Evolutionary conservation across 495 filamentous ascomycete genomes (phyloP).

Genomic region (Apodospora peruviana): DNA sequence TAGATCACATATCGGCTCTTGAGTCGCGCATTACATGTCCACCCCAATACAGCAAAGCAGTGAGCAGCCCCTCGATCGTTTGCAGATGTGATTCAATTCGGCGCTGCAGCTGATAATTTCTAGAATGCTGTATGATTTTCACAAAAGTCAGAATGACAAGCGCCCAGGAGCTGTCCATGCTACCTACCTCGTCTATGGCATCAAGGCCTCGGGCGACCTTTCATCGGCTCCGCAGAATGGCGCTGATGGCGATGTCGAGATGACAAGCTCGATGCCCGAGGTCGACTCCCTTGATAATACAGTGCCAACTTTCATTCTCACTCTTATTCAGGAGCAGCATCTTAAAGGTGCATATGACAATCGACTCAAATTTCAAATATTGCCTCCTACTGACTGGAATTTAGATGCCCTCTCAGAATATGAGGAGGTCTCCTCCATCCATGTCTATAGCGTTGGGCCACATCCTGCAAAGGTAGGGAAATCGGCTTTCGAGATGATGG

Average conservation of each 20-base stretch:
- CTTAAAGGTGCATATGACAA: constrained; percentile 54
- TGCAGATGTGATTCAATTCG: too few relatives aligned
- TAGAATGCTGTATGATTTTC: constrained; percentile 90
- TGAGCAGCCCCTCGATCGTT: too few relatives aligned
- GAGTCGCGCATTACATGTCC: constrained; percentile 71
- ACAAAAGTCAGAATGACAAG: constrained; percentile 70
- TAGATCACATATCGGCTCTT: constrained; percentile 83
- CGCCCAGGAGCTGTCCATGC: constrained; percentile 72
- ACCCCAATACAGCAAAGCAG: constrained; percentile 57
- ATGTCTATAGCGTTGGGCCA: constrained; percentile 81
- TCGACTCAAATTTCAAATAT: neutral
- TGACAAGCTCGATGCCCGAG: constrained; percentile 65
- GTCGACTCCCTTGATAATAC: constrained; percentile 40
- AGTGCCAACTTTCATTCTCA: constrained; percentile 50
- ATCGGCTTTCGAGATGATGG: neutral
- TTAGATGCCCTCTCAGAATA: constrained; percentile 65
- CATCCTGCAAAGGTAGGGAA: constrained; percentile 55
- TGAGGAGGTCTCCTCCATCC: constrained; percentile 64
- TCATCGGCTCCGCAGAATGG: constrained; percentile 30
- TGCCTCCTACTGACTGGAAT: constrained; percentile 8
- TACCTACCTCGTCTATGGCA: constrained; percentile 79
- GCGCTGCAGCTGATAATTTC: neutral
- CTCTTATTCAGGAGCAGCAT: constrained; percentile 75
- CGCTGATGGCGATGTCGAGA: constrained; percentile 63
- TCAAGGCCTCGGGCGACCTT: constrained; percentile 23